Evolutionary conservation across 2,329 filamentous ascomycete genomes (phyloP).

Genomic region (Emmonsiellopsis sp.): DNA sequence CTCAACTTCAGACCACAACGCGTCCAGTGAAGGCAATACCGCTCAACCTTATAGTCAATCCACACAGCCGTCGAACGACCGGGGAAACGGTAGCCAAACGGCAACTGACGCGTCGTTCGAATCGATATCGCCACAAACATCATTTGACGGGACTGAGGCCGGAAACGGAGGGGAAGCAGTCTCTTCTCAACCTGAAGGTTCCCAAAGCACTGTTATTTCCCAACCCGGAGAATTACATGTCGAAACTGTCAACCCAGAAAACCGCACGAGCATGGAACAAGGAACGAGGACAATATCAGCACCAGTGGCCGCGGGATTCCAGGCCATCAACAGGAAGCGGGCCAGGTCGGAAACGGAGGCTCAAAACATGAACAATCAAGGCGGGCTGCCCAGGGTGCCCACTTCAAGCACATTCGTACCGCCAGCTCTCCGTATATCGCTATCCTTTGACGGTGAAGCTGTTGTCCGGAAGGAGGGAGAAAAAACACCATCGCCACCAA

Average conservation of each 20-base stretch:
- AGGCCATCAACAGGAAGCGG: slow-evolving; percentile 26
- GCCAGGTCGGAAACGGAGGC: slow-evolving; percentile 19
- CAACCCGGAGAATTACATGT: not conserved
- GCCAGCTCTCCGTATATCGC: slow-evolving; percentile 31
- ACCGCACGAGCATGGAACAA: not conserved
- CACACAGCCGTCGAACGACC: not conserved
- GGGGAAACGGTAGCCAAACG: not conserved
- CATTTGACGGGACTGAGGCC: not conserved
- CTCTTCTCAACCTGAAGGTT: not conserved
- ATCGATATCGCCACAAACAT: not conserved
- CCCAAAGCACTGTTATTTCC: not conserved
- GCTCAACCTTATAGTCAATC: not conserved
- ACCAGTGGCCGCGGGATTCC: not conserved
- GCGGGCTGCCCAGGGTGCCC: not conserved
- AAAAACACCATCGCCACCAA: slow-evolving; percentile 32
- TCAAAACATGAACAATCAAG: slow-evolving; percentile 5
- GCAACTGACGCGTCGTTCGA: not conserved
- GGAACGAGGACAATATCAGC: not conserved
- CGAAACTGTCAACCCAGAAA: not conserved
- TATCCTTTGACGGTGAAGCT: slow-evolving; percentile 34
- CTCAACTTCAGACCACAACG: slow-evolving; percentile 19
- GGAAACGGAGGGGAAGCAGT: no score
- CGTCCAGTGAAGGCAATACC: slow-evolving; percentile 17
- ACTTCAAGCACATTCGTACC: slow-evolving; percentile 11
- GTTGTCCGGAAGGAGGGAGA: slow-evolving; percentile 30